phyloP scores from a whole-genome alignment of 2,329 filamentous ascomycete genomes.

The Geosmithia morbida region DNA sequence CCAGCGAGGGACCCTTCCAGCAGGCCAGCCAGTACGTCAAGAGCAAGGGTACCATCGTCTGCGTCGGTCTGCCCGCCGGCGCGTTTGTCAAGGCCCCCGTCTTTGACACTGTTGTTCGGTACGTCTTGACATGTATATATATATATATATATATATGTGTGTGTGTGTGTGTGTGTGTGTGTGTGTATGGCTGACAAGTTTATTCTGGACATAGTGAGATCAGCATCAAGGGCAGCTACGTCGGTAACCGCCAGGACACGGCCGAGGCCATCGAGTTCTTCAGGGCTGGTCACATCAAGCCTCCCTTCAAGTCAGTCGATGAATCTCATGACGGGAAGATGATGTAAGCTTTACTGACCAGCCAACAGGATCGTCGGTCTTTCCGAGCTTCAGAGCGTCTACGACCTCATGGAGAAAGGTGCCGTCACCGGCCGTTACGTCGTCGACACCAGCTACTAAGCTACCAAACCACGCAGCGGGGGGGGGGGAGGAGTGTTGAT shows the following conservation, averaged over 20 bases:
- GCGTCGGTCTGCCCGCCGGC: constrained; percentile 74
- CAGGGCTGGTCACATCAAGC: constrained; percentile 67
- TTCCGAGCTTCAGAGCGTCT: constrained; percentile 65
- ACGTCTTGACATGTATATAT: neutral
- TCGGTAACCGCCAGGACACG: constrained; percentile 80
- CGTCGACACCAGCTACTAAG: constrained; percentile 55
- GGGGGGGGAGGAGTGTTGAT: neutral
- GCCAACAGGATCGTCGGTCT: constrained; percentile 57
- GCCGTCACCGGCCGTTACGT: constrained; percentile 67
- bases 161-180: neutral
- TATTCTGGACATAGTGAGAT: constrained; percentile 55
- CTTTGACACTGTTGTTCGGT: constrained; percentile 68
- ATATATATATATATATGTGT: too few species aligned
- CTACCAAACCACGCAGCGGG: neutral
- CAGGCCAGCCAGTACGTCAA: constrained; percentile 84
- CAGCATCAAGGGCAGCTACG: constrained; percentile 82
- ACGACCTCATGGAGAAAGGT: constrained; percentile 55
- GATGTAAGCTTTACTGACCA: too few species aligned
- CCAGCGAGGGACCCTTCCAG: constrained; percentile 85
- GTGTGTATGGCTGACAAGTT: neutral
- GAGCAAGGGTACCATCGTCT: constrained; percentile 67
- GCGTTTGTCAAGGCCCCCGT: constrained; percentile 74
- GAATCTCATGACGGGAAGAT: too few species aligned
- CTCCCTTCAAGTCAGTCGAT: constrained; percentile 59
- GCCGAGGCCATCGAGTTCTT: constrained; percentile 88